phyloP scores from a whole-genome alignment of 495 filamentous ascomycete species.

The Aspergillus nanangensis region DNA sequence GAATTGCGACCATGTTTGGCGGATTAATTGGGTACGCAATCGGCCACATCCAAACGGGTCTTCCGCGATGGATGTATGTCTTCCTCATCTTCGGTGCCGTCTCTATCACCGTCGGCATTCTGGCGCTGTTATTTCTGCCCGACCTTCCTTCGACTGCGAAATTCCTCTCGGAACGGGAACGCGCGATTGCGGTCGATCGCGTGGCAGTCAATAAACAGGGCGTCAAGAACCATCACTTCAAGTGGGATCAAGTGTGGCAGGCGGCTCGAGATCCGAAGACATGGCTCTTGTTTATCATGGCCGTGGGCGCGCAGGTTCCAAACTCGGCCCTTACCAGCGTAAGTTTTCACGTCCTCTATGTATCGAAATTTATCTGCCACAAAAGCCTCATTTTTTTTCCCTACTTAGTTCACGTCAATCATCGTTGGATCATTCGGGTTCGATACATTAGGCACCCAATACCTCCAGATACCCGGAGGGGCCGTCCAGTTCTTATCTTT shows the following conservation, averaged over 20 bases:
- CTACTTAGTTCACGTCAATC: conserved; percentile 38
- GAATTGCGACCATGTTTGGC: conserved; percentile 52
- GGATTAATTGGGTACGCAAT: conserved; percentile 53
- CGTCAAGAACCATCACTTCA: conserved; percentile 44
- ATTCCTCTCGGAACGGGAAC: conserved; percentile 38
- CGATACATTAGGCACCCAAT: conserved; percentile 50
- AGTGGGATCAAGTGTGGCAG: conserved; percentile 44
- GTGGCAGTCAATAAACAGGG: conserved; percentile 40
- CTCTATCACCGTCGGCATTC: conserved; percentile 29
- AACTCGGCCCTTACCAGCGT: conserved; percentile 39
- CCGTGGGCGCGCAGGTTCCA: conserved; percentile 28
- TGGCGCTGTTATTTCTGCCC: conserved; percentile 34
- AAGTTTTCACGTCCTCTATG: conserved; percentile 3
- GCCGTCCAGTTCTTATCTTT: conserved; percentile 37
- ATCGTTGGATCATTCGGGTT: conserved; percentile 51
- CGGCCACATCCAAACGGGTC: conserved; percentile 40
- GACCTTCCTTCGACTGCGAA: conserved; percentile 41
- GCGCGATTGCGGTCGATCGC: conserved; percentile 39
- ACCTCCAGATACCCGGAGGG: conserved; percentile 47
- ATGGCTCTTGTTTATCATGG: conserved; percentile 40
- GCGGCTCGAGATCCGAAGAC: conserved; percentile 45
- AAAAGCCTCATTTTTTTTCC: conserved; percentile 3
- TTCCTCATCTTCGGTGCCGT: conserved; percentile 45
- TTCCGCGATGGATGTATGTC: conserved; percentile 45
- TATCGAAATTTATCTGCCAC: not conserved